These are phyloP conservation scores for Trichomonascus vanleenenianus DNA, from an alignment of 805 yeast species.

Conservation along the genomic window DNA sequence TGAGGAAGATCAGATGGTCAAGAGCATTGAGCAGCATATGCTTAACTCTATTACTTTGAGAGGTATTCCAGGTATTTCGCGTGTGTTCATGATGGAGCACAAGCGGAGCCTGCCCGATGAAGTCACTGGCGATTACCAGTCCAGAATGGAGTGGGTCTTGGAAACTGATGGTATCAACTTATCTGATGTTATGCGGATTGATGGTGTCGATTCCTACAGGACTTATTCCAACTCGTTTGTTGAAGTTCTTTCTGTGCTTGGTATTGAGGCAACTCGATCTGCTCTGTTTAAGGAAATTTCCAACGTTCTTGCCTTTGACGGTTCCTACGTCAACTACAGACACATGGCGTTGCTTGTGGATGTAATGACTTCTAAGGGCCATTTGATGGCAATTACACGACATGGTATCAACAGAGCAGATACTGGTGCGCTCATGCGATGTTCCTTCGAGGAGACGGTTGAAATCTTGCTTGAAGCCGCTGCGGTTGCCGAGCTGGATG, in stretches of 20 bases:
- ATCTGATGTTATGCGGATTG: slow-evolving; percentile 89
- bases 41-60: slow-evolving; percentile 87
- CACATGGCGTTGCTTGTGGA: slow-evolving; percentile 97
- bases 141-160: slow-evolving; percentile 93
- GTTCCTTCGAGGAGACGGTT: slow-evolving; percentile 98
- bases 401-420: slow-evolving; percentile 98
- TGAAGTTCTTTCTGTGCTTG: slow-evolving; percentile 87
- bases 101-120: slow-evolving; percentile 39
- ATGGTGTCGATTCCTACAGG: slow-evolving; percentile 86
- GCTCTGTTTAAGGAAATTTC: slow-evolving; percentile 90
- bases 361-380: slow-evolving; percentile 98
- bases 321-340: slow-evolving; percentile 97
- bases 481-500: slow-evolving; percentile 95
- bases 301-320: slow-evolving; percentile 98
- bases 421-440: slow-evolving; percentile 98
- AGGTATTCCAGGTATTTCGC: slow-evolving; percentile 90
- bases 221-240: slow-evolving; percentile 96
- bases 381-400: slow-evolving; percentile 97
- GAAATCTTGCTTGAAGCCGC: slow-evolving; percentile 97
- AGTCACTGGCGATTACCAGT: slow-evolving; percentile 76
- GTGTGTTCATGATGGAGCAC: slow-evolving; percentile 57
- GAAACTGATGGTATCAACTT: slow-evolving; percentile 98
- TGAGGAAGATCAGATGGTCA: slow-evolving; percentile 94
- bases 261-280: slow-evolving; percentile 97
- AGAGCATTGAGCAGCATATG: slow-evolving; percentile 94